These are phyloP conservation scores for Raphanus hybrid DNA, from an alignment of 441 rosid species.

Conservation along the genomic window DNA sequence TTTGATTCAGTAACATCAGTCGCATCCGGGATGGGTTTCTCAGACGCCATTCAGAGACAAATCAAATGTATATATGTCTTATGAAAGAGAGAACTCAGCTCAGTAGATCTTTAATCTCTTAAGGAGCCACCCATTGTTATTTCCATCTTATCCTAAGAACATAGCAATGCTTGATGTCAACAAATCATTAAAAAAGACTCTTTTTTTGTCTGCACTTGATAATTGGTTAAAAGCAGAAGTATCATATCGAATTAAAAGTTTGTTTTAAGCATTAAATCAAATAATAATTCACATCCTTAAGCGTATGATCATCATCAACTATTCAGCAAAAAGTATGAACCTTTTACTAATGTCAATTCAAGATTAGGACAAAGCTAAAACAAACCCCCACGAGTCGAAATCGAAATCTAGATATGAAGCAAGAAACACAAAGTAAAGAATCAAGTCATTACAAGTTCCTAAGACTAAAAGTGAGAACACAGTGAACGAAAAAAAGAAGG, in stretches of 20 bases:
- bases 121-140: slow-evolving; percentile 36
- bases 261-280: background rate
- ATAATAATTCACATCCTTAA: background rate
- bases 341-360: background rate
- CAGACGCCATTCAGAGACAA: slow-evolving; percentile 65
- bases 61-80: slow-evolving; percentile 22
- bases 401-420: slow-evolving; percentile 23
- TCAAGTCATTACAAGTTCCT: slow-evolving; percentile 17
- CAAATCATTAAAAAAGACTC: background rate
- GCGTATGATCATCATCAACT: background rate
- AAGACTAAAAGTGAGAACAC: slow-evolving; percentile 10
- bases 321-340: background rate
- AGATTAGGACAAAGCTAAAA: slow-evolving; percentile 15
- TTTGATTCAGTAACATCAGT: slow-evolving; percentile 42
- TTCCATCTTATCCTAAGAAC: slow-evolving; percentile 35
- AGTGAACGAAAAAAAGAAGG: background rate
- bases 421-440: background rate
- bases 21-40: slow-evolving; percentile 48
- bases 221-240: background rate
- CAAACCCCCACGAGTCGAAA: slow-evolving; percentile 18
- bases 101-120: slow-evolving; percentile 28
- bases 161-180: slow-evolving; percentile 18
- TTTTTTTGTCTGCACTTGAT: background rate
- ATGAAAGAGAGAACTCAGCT: slow-evolving; percentile 28
- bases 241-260: background rate